These are phyloP conservation scores for Paecilomyces niveus DNA, from an alignment of 2,329 filamentous ascomycete genomes.

Conservation along the genomic window DNA sequence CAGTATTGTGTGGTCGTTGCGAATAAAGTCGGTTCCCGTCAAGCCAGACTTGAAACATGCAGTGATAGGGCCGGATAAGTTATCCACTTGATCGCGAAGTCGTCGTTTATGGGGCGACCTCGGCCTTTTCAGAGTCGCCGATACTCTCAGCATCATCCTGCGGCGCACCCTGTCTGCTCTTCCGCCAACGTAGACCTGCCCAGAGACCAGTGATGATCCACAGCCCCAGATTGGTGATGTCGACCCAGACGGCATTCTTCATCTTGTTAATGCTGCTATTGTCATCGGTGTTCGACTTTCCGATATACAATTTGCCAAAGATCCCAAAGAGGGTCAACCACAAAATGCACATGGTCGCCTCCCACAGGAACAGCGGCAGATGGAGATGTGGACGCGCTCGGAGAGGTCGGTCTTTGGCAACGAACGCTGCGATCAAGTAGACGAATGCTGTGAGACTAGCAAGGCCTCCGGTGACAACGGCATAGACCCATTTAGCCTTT, in stretches of 20 bases:
- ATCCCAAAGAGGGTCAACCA: conserved; percentile 79
- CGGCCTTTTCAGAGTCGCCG: neutral
- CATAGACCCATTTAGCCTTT: conserved; percentile 69
- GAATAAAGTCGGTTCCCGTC: neutral
- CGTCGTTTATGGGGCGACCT: neutral
- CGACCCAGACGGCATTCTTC: conserved; percentile 82
- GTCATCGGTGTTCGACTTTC: conserved; percentile 54
- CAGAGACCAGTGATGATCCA: conserved; percentile 60
- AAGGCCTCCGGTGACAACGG: conserved; percentile 61
- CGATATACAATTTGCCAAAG: conserved; percentile 75
- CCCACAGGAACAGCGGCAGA: conserved; percentile 56
- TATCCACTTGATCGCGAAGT: no score
- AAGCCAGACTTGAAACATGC: neutral
- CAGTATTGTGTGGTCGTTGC: neutral
- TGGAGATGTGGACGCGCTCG: conserved; percentile 16
- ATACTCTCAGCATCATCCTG: neutral
- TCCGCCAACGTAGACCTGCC: conserved; percentile 29
- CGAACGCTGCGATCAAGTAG: conserved; percentile 58
- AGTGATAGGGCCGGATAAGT: neutral
- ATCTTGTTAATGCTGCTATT: conserved; percentile 62
- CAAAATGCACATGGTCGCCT: conserved; percentile 64
- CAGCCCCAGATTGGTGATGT: conserved; percentile 65
- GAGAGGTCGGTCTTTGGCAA: conserved; percentile 24
- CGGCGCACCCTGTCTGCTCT: conserved; percentile 10
- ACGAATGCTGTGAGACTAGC: conserved; percentile 58